Evolutionary conservation across 1,139 yeast genomes (phyloP), one percentile per base, ranked within the genome.

Genomic region (Saccharomyces uvarum): DNA sequence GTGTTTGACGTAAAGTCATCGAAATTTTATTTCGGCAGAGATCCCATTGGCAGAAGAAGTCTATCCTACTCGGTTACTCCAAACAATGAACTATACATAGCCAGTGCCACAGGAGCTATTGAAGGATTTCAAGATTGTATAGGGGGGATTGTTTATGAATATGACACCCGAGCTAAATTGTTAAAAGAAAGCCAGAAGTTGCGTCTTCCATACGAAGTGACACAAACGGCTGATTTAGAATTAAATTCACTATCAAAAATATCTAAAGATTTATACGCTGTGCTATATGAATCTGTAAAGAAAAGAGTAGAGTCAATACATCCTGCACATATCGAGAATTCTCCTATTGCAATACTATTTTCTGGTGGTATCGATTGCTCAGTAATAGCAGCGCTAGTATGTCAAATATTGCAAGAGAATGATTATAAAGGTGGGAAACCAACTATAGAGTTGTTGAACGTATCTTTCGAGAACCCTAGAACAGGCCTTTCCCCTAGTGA

Each of bases 281-380:
- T 59, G 0, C 63, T 84, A 16, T 63, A 64, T 2, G 32, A 58
- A 0, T 74, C 91, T 0, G 82, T 85, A 1, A 53, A 61, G 2
- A 66, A 74, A 11, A 74, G 97, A 50, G 77, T 84, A 14, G 67
- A 71, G 2, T 77, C 86, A 0, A 86, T 88, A 7, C 77, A 77
- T 55, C 91, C 93, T 0, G 56, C 80, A 4, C 77, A 75, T 57
- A 59, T 69, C 8, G 69, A 69, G 14, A 66, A 66, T 52, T 59
- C 65, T 6, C 66, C 69, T 2, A 73, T 87, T 27, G 89, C 88
- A 0, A 75, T 93, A 0, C 71, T 93, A 38, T 93, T 89, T 66
- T 89, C 97, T 47, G 99, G 99, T 1, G 99, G 99, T 0, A 74
- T 93, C 8, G 99, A 93, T 64, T 93, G 99, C 67, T 86, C 97